A percentile compares a stretch with the other conserved stretches of the same genome.
Conservation (phyloP, 2,329 filamentous ascomycete species). For the Colletotrichum euphorbiae region DNA sequence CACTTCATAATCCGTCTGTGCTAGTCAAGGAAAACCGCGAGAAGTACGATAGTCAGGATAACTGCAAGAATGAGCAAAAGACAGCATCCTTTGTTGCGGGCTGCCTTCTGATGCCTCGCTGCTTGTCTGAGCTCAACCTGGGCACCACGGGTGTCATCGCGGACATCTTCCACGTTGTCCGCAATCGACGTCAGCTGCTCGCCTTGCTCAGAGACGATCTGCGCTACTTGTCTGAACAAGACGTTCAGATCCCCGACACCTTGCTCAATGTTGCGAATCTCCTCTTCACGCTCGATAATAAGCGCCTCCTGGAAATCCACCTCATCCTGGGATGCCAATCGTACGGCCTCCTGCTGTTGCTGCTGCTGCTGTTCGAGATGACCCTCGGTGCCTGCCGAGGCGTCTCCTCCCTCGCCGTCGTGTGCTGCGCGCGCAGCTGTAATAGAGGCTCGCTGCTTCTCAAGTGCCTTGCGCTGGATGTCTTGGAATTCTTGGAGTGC, state of each 20-base stretch:
- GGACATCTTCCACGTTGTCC: slow-evolving; percentile 86
- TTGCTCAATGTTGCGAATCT: slow-evolving; percentile 98
- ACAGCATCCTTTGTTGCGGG: slow-evolving; percentile 93
- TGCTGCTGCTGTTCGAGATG: slow-evolving; percentile 64
- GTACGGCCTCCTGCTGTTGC: slow-evolving; percentile 79
- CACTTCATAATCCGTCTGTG: neutral
- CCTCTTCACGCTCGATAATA: slow-evolving; percentile 95
- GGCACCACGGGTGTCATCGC: slow-evolving; percentile 84
- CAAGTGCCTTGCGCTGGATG: slow-evolving; percentile 89
- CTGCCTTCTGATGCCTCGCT: slow-evolving; percentile 93
- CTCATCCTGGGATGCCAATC: slow-evolving; percentile 89
- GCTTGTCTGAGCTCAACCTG: slow-evolving; percentile 88
- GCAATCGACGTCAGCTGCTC: slow-evolving; percentile 88
- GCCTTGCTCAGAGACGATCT: slow-evolving; percentile 95
- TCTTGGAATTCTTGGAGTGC: slow-evolving; percentile 91
- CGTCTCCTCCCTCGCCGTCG: slow-evolving; percentile 58
- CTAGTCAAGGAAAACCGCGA: slow-evolving; percentile 85
- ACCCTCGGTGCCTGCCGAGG: slow-evolving; percentile 44
- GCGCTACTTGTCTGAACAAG: slow-evolving; percentile 96
- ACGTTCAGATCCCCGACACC: slow-evolving; percentile 96
- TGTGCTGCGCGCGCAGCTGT: slow-evolving; percentile 84
- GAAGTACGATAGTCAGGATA: slow-evolving; percentile 87
- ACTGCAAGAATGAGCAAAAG: slow-evolving; percentile 88
- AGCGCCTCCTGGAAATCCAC: slow-evolving; percentile 97
- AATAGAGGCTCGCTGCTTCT: slow-evolving; percentile 91